Evolutionary conservation across 2,329 filamentous ascomycete species (phyloP).

Genomic region (Sporothrix humicola): DNA sequence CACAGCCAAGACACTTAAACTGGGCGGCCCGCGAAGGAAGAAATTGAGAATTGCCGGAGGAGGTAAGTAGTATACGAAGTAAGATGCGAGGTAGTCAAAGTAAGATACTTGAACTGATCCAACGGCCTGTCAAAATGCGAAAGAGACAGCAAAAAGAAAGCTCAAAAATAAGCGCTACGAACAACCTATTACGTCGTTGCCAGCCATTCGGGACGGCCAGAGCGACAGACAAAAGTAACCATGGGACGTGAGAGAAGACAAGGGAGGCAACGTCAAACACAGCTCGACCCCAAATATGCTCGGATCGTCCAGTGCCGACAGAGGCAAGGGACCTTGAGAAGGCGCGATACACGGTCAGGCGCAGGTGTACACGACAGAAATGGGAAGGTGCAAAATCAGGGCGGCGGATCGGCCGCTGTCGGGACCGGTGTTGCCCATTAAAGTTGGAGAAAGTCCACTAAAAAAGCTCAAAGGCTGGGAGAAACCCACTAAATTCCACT

Average conservation of each 20-base stretch:
- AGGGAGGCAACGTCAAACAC: background rate
- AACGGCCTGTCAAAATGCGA: too few relatives aligned
- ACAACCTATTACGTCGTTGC: background rate
- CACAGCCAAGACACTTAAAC: slow-evolving; percentile 21
- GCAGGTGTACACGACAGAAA: background rate
- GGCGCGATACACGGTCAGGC: background rate
- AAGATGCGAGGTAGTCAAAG: too few relatives aligned
- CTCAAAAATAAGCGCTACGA: background rate
- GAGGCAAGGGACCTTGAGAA: slow-evolving; percentile 3
- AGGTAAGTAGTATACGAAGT: too few relatives aligned
- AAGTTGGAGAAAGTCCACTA: background rate
- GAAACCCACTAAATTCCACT: background rate
- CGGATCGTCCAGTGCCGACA: slow-evolving; percentile 5
- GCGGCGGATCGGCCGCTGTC: background rate
- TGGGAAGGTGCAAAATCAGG: background rate
- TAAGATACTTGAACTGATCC: too few relatives aligned
- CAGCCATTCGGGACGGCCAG: background rate
- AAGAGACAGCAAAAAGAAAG: background rate
- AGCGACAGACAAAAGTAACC: background rate
- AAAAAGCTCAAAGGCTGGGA: background rate
- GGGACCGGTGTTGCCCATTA: background rate
- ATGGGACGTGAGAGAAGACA: background rate
- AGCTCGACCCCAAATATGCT: background rate
- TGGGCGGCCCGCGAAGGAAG: slow-evolving; percentile 7
- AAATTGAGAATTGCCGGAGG: background rate